Percentiles rank a stretch among this genome's conserved stretches.
Conservation (phyloP, 768 basidiomycete species). For the Coprinellus micaceus region DNA sequence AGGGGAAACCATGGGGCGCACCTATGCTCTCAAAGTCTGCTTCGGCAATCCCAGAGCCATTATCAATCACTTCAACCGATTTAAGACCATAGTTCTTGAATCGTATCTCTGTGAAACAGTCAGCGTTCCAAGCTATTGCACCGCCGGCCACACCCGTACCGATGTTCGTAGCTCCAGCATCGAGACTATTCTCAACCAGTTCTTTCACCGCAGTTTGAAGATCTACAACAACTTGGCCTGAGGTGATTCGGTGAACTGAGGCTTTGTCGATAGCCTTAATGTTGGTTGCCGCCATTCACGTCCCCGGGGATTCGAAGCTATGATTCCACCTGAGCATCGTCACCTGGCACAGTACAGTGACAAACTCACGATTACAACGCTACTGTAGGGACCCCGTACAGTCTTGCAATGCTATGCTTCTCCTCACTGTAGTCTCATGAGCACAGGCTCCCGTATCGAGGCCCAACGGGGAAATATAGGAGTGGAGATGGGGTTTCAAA, state of each 20-base stretch:
- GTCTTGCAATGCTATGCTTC: too few species aligned
- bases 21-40: constrained; percentile 78
- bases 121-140: neutral
- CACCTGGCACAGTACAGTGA: too few species aligned
- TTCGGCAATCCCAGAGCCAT: constrained; percentile 81
- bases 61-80: constrained; percentile 85
- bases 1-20: too few species aligned
- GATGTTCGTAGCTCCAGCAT: constrained; percentile 84
- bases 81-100: constrained; percentile 86
- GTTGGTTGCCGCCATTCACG: neutral
- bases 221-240: constrained; percentile 93
- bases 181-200: constrained; percentile 92
- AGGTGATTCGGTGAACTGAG: constrained; percentile 86
- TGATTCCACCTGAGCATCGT: too few species aligned
- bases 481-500: too few species aligned
- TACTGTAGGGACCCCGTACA: too few species aligned
- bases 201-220: constrained; percentile 94
- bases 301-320: too few species aligned
- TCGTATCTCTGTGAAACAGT: constrained; percentile 84
- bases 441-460: too few species aligned
- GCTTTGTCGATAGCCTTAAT: constrained; percentile 66
- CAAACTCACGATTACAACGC: too few species aligned
- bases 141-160: constrained; percentile 43
- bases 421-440: too few species aligned
- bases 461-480: too few species aligned